Evolutionary conservation across 495 filamentous ascomycete genomes (phyloP).

Genomic region (Wilcoxina mikolae): DNA sequence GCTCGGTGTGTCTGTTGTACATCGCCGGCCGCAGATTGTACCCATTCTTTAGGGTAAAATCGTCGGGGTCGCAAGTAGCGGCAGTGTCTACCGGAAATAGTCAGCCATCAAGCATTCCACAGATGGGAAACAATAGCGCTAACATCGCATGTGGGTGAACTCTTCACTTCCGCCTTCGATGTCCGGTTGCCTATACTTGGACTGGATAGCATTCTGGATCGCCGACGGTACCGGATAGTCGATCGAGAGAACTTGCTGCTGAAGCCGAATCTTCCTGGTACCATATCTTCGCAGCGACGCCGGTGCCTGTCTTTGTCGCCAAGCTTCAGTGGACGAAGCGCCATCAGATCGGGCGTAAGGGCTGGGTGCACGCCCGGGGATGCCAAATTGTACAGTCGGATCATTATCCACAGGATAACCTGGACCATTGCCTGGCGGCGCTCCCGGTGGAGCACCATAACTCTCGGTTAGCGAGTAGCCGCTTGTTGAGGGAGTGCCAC

Average conservation of each 20-base stretch:
- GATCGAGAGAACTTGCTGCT: slow-evolving; percentile 89
- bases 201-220: slow-evolving; percentile 89
- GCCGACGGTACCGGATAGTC: slow-evolving; percentile 96
- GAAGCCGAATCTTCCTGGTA: slow-evolving; percentile 93
- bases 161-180: slow-evolving; percentile 82
- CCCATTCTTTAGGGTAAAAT: slow-evolving; percentile 98
- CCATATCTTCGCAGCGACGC: slow-evolving; percentile 71
- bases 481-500: slow-evolving; percentile 12
- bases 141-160: slow-evolving; percentile 97
- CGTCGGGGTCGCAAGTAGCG: slow-evolving; percentile 94
- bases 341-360: slow-evolving; percentile 50
- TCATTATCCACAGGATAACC: slow-evolving; percentile 38
- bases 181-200: slow-evolving; percentile 74
- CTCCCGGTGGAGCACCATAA: slow-evolving; percentile 46
- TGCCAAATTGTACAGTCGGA: slow-evolving; percentile 30
- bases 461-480: slow-evolving; percentile 89
- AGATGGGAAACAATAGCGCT: slow-evolving; percentile 16
- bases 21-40: slow-evolving; percentile 96
- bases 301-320: slow-evolving; percentile 73
- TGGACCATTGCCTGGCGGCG: slow-evolving; percentile 10
- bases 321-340: slow-evolving; percentile 70
- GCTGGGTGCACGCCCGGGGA: slow-evolving; percentile 35
- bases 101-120: background rate
- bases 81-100: slow-evolving; percentile 53
- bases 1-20: slow-evolving; percentile 57